Conservation (phyloP, 352 stramenopile species). For the Globisporangium cystogenes region DNA sequence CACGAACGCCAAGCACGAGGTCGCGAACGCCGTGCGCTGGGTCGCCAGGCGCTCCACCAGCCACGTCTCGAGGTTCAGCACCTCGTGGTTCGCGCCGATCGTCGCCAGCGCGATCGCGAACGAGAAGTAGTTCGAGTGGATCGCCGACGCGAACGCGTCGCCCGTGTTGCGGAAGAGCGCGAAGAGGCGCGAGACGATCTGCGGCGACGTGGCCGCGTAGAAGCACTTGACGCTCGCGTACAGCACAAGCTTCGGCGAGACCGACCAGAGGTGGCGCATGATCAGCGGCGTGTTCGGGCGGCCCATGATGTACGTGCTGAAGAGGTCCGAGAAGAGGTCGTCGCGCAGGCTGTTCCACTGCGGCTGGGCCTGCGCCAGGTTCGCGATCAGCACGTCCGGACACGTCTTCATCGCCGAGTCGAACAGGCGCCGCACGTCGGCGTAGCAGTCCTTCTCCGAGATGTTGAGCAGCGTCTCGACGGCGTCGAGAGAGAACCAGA, state of each 20-base stretch:
- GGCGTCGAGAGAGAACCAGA: slow-evolving; percentile 84
- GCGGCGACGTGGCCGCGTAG: slow-evolving; percentile 66
- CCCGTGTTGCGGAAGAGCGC: slow-evolving; percentile 81
- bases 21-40: slow-evolving; percentile 79
- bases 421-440: slow-evolving; percentile 73
- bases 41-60: slow-evolving; percentile 72
- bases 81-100: slow-evolving; percentile 84
- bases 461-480: slow-evolving; percentile 77
- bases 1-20: slow-evolving; percentile 78
- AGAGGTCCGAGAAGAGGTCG: slow-evolving; percentile 85
- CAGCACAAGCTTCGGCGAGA: slow-evolving; percentile 81
- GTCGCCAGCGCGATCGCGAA: slow-evolving; percentile 77
- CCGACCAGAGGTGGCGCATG: slow-evolving; percentile 84
- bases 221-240: slow-evolving; percentile 87
- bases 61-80: slow-evolving; percentile 80
- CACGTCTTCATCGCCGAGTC: slow-evolving; percentile 79
- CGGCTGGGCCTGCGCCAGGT: slow-evolving; percentile 67
- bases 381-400: slow-evolving; percentile 83
- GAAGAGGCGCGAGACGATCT: slow-evolving; percentile 81
- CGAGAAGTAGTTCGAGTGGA: slow-evolving; percentile 88
- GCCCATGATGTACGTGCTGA: slow-evolving; percentile 83
- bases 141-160: slow-evolving; percentile 72
- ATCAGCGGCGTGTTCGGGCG: slow-evolving; percentile 83
- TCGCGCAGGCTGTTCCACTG: slow-evolving; percentile 81
- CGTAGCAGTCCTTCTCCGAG: slow-evolving; percentile 82